These are phyloP conservation scores for Globisporangium mamillatum DNA, from an alignment of 352 stramenopile genomes.

Conservation along the genomic window DNA sequence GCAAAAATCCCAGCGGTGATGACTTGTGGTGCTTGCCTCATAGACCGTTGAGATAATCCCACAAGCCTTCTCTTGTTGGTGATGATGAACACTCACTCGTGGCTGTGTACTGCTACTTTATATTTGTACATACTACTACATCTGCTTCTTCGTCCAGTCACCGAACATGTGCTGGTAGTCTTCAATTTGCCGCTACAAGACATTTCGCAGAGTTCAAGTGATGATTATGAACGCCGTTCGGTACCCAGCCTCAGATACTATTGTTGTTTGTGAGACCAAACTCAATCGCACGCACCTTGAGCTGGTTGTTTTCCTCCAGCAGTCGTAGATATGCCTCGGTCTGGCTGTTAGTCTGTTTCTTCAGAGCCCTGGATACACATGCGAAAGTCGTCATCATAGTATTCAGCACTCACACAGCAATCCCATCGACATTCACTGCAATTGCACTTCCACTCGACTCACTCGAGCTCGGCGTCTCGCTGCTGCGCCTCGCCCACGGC, in stretches of 20 bases:
- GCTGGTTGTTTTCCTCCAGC: conserved; percentile 70
- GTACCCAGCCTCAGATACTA: neutral
- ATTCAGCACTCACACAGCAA: neutral
- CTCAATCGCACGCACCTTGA: conserved; percentile 41
- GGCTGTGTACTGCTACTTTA: conserved; percentile 22
- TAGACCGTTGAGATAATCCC: neutral
- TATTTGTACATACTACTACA: conserved; percentile 29
- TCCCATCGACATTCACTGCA: neutral
- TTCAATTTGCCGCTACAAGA: conserved; percentile 53
- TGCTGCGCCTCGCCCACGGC: conserved; percentile 61
- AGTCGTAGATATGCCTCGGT: conserved; percentile 69
- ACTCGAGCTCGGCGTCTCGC: conserved; percentile 74
- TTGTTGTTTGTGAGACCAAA: neutral
- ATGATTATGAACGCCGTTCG: neutral
- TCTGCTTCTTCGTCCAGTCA: conserved; percentile 83
- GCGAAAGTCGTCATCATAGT: neutral
- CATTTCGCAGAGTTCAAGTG: neutral
- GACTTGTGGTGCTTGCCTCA: neutral
- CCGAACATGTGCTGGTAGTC: conserved; percentile 83
- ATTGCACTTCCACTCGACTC: conserved; percentile 11
- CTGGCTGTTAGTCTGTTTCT: conserved; percentile 64
- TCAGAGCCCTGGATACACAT: conserved; percentile 44
- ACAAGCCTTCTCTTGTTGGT: neutral
- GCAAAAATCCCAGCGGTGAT: conserved; percentile 3
- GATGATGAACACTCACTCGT: neutral